Evolutionary conservation across 2,329 filamentous ascomycete species (phyloP), one percentile per base, ranked within the genome.

Genomic region (Xylaria sp.): DNA sequence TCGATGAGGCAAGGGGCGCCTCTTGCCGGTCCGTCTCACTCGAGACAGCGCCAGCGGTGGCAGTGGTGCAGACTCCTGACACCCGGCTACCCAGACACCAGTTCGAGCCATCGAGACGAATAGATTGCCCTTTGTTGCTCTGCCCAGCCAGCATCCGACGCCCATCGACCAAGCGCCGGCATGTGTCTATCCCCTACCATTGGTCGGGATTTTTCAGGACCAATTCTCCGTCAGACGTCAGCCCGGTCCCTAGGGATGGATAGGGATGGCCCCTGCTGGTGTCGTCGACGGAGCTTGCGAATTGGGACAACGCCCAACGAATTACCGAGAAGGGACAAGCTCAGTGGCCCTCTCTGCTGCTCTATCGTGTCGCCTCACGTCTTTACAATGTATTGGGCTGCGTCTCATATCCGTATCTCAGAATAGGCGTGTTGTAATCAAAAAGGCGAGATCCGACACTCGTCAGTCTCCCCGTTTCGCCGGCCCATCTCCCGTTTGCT

Each of bases 171-270:
- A n/a, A n/a, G n/a, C n/a, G n/a, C n/a, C n/a, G 65, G 61, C 57
- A 69, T 51, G 61, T 63, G 38, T 66, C 61, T 29, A 60, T 6
- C 54, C 13, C 49, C 29, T 62, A 17, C 60, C 42, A 75, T 75
- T 75, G 74, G 73, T 70, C 66, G 72, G 74, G 57, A 72, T 71
- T 69, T 73, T 65, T 61, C 57, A 49, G 49, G 45, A 66, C 58
- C 56, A 69, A 72, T 72, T 72, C 71, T 72, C 72, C 71, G 74
- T 73, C 69, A 66, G 66, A 71, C 69, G 63, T 71, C 69, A 72
- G 68, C 69, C 72, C 70, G 68, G 45, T 51, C 68, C 65, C 65
- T 65, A 70, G 69, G 67, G 55, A 67, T 67, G 63, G 61, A 65
- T 65, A 70, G 69, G 67, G 55, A 67, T 67, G 63, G 61, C 60